Evolutionary conservation across 1,284 basidiomycete species (phyloP).

Genomic region (Somion occarium): DNA sequence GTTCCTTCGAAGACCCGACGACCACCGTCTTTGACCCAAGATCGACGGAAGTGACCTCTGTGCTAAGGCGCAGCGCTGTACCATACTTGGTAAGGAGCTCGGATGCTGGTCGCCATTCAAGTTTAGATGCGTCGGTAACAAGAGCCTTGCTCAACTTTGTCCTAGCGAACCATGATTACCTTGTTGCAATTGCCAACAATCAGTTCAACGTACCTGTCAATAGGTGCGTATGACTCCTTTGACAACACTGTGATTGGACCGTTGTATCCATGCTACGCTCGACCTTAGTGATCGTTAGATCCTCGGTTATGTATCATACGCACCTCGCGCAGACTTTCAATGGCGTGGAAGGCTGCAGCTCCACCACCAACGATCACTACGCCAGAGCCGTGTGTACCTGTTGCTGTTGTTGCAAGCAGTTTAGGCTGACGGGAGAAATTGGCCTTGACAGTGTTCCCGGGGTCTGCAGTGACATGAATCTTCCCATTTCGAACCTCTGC

Average conservation of each 20-base stretch:
- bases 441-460: constrained; percentile 61
- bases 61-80: constrained; percentile 67
- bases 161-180: too few species aligned
- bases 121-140: constrained; percentile 71
- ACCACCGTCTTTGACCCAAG: constrained; percentile 55
- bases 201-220: constrained; percentile 63
- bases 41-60: constrained; percentile 71
- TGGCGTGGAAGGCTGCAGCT: constrained; percentile 72
- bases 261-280: constrained; percentile 64
- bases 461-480: constrained; percentile 78
- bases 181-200: too few species aligned
- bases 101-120: constrained; percentile 69
- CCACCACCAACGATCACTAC: constrained; percentile 90
- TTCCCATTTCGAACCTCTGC: constrained; percentile 67
- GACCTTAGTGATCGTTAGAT: neutral
- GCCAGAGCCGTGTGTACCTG: constrained; percentile 32
- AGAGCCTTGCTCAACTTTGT: constrained; percentile 91
- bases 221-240: constrained; percentile 78
- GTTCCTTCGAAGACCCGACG: constrained; percentile 52
- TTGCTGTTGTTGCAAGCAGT: constrained; percentile 35
- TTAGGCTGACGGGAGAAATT: constrained; percentile 62
- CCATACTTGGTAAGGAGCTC: constrained; percentile 81
- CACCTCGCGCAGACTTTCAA: constrained; percentile 85
- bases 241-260: constrained; percentile 78
- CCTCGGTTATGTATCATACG: constrained; percentile 9